Evolutionary conservation across 768 basidiomycete genomes (phyloP), one percentile per base, ranked within the genome.

Genomic region (Suillus occidentalis): DNA sequence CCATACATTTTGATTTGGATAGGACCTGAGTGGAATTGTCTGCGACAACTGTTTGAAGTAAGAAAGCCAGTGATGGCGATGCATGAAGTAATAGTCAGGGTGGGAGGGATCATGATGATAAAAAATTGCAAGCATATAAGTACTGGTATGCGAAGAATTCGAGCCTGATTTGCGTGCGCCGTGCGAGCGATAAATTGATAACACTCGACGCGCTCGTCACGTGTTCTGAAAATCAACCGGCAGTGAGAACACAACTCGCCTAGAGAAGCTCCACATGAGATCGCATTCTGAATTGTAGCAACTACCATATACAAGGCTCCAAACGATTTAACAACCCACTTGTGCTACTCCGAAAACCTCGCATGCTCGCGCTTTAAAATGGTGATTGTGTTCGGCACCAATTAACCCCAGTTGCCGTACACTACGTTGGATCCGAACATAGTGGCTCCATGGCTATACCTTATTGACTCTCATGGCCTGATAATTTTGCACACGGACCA

Each of bases 401-500:
- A 25, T 25, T 18, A 8, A 13, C 9, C 52, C 34, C 9, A 52
- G 31, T 53, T 55, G 31, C 34, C 53, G 53, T 55, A 55, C 53
- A 55, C 53, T 50, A 25, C 12, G 53, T 20, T 53, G 53, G 53
- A 34, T 55, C 53, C 31, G 53, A 55, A 34, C 53, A 12, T 34
- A 53, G 53, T 34, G 53, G 52, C 20, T 34, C 53, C 53, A 55
- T 55, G 31, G 18, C 52, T 31, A 31, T 55, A 55, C 31, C 25
- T 52, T 28, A 52, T 57, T 25, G 56, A 37, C 55, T 56, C 37
- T 31, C 58, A 42, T 59, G 58, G 25, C 28, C 58, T 28, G 39
- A 59, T 59, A 59, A 28, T 59, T 59, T 42, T 40, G 39, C 57
- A 58, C 39, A 40, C 57, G 57, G 57, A 58, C 57, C 57, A 25